Conservation (phyloP, 164 flowering plant genomes). For the Umbellularia californica region DNA sequence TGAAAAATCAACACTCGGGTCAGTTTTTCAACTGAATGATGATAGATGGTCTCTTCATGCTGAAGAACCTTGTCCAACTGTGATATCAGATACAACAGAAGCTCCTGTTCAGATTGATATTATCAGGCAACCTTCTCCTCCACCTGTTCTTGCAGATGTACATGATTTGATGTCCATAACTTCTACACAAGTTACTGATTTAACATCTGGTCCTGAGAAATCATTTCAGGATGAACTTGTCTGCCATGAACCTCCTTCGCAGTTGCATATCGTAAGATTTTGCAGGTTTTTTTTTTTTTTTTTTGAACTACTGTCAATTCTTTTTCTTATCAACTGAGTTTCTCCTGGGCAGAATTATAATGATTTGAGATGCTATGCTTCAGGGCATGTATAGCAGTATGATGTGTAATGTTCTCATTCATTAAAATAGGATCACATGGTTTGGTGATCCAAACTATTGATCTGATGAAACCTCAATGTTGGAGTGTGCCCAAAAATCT, state of each 20-base stretch:
- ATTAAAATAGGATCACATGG: background rate
- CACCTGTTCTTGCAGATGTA: conserved; percentile 89
- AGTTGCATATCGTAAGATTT: conserved; percentile 81
- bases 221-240: conserved; percentile 38
- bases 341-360: background rate
- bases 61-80: conserved; percentile 49
- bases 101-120: conserved; percentile 30
- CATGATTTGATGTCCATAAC: conserved; percentile 64
- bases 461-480: no score
- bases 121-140: conserved; percentile 87
- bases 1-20: conserved; percentile 30
- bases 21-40: conserved; percentile 28
- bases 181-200: conserved; percentile 39
- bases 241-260: conserved; percentile 58
- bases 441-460: background rate
- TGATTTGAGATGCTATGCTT: background rate
- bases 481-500: no score
- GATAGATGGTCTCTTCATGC: conserved; percentile 25
- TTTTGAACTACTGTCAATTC: background rate
- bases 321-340: background rate
- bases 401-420: no score
- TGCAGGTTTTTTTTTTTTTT: background rate
- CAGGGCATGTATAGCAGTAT: background rate
- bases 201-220: conserved; percentile 34
- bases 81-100: conserved; percentile 43